Conservation (phyloP, 2,329 filamentous ascomycete species). For the Penicillium sp. region DNA sequence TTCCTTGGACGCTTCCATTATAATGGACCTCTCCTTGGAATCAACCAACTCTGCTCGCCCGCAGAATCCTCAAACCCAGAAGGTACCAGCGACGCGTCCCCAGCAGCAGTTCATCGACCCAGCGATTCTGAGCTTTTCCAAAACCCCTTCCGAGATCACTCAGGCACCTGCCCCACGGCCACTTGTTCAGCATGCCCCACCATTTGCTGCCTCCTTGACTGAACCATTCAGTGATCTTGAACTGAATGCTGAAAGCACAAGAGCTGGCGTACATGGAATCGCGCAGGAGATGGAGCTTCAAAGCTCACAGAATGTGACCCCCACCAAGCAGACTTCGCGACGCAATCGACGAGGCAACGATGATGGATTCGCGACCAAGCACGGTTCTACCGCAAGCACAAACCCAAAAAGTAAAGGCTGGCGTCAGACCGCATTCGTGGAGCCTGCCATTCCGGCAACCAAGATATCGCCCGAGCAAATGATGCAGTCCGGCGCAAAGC, state of each 20-base stretch:
- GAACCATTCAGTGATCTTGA: conserved; percentile 47
- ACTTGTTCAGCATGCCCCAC: conserved; percentile 9
- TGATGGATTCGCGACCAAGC: conserved; percentile 39
- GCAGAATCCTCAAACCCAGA: conserved; percentile 17
- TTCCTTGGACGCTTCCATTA: conserved; percentile 56
- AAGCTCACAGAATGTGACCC: conserved; percentile 18
- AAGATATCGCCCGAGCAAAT: conserved; percentile 41
- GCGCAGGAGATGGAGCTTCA: conserved; percentile 18
- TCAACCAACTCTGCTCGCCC: conserved; percentile 14
- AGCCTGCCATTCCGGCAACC: conserved; percentile 44
- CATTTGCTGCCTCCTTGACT: conserved; percentile 40
- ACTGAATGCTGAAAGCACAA: conserved; percentile 28
- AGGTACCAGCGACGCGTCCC: conserved; percentile 13
- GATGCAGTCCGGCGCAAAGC: conserved; percentile 32
- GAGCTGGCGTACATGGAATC: conserved; percentile 8
- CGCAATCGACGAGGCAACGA: conserved; percentile 49
- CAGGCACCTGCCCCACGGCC: conserved; percentile 24
- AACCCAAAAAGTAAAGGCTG: conserved; percentile 60
- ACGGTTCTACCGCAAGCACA: conserved; percentile 32
- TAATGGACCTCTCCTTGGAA: conserved; percentile 53
- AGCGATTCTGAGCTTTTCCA: conserved; percentile 70
- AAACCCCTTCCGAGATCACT: conserved; percentile 22
- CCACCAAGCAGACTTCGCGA: conserved; percentile 29
- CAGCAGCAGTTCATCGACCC: conserved; percentile 67
- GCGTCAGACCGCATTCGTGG: conserved; percentile 65